phyloP scores from a whole-genome alignment of 345 rosid genomes.

The Leavenworthia alabamica region DNA sequence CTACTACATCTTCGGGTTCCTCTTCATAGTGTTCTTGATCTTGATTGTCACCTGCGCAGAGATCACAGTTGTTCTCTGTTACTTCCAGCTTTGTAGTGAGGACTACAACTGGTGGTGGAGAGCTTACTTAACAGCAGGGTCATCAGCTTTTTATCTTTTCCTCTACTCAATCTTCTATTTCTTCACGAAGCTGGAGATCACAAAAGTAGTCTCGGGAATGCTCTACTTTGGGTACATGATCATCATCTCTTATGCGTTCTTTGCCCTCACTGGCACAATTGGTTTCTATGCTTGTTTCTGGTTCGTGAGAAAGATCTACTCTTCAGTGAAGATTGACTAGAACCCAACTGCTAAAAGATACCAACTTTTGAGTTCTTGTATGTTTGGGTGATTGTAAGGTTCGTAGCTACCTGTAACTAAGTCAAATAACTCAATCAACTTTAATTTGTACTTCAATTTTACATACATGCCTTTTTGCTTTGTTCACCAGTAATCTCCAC shows the following conservation, averaged over 20 bases:
- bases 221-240: constrained; percentile 94
- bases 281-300: constrained; percentile 98
- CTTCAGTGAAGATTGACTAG: constrained; percentile 90
- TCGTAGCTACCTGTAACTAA: constrained; percentile 33
- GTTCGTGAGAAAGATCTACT: constrained; percentile 91
- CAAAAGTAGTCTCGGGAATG: constrained; percentile 80
- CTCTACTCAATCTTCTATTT: constrained; percentile 93
- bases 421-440: constrained; percentile 16
- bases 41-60: constrained; percentile 87
- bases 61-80: constrained; percentile 88
- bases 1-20: constrained; percentile 98
- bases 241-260: constrained; percentile 83
- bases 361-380: constrained; percentile 30
- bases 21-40: constrained; percentile 84
- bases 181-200: constrained; percentile 89
- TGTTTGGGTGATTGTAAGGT: constrained; percentile 23
- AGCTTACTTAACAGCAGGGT: constrained; percentile 89
- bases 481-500: constrained; percentile 79
- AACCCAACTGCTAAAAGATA: constrained; percentile 24
- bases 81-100: constrained; percentile 96
- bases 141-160: constrained; percentile 91
- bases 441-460: constrained; percentile 18
- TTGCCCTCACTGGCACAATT: constrained; percentile 83
- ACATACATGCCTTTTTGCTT: constrained; percentile 11
- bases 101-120: constrained; percentile 99